Evolutionary conservation across 75 land plant genomes (phyloP).

Genomic region (Selaginella moellendorffii): DNA sequence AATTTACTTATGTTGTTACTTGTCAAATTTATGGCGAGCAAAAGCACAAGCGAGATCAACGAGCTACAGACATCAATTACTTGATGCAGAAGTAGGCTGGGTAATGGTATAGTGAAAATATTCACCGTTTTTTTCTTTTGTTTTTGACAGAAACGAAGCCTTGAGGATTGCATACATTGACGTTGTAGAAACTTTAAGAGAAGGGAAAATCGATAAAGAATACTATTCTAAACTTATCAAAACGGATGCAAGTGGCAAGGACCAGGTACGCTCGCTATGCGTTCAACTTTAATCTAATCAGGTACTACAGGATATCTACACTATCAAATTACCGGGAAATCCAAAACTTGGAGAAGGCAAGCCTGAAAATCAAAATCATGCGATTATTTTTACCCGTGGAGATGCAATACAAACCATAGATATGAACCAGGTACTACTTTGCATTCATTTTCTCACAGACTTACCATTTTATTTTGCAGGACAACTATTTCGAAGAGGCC

Average conservation of each 20-base stretch:
- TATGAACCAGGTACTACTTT: constrained; percentile 68
- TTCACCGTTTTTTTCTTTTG: neutral
- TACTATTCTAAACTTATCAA: constrained; percentile 91
- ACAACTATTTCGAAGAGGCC: constrained; percentile 94
- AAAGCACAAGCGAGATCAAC: constrained; percentile 62
- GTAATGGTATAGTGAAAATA: too few species aligned
- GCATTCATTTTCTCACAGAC: neutral
- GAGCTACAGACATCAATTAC: constrained; percentile 82
- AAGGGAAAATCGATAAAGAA: constrained; percentile 54
- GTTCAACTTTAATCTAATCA: too few species aligned
- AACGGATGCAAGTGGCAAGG: constrained; percentile 76
- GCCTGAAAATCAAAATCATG: constrained; percentile 91
- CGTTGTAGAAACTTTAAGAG: constrained; percentile 59
- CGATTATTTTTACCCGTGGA: constrained; percentile 79
- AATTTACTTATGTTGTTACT: constrained; percentile 94
- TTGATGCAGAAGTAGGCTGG: constrained; percentile 50
- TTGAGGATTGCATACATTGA: constrained; percentile 91
- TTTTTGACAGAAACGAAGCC: constrained; percentile 60
- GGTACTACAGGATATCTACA: too few species aligned
- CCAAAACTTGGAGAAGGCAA: constrained; percentile 80
- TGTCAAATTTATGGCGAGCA: constrained; percentile 98
- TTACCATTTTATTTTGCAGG: constrained; percentile 27
- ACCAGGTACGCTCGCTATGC: constrained; percentile 64
- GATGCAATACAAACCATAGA: constrained; percentile 84
- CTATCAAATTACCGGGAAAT: constrained; percentile 70